These are phyloP conservation scores for Peziza echinospora DNA, from an alignment of 495 filamentous ascomycete genomes.

Conservation along the genomic window DNA sequence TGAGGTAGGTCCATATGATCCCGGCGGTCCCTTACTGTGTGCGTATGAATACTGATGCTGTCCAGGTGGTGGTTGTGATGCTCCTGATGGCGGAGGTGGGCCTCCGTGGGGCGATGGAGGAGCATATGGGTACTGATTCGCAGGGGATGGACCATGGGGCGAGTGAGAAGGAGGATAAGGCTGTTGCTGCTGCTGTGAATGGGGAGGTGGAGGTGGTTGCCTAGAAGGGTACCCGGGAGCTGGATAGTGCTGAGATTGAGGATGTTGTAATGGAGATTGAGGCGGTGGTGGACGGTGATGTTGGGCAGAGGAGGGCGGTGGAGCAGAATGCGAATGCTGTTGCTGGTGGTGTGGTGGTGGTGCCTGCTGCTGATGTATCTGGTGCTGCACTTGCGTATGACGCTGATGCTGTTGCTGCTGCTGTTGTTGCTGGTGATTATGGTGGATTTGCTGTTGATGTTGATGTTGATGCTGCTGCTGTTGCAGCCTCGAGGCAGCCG, in stretches of 20 bases:
- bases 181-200: slow-evolving; percentile 8
- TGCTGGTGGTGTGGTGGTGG: slow-evolving; percentile 8
- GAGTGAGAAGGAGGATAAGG: slow-evolving; percentile 4
- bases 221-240: slow-evolving; percentile 5
- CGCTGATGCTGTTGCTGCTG: slow-evolving; percentile 1
- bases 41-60: slow-evolving; percentile 4
- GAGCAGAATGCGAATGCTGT: slow-evolving; percentile 11
- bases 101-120: neutral
- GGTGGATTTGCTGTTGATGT: slow-evolving; percentile 2
- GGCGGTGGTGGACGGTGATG: slow-evolving; percentile 2
- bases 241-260: slow-evolving; percentile 11
- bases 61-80: too few relatives aligned
- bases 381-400: neutral
- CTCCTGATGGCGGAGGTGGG: slow-evolving; percentile 7
- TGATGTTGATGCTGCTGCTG: neutral
- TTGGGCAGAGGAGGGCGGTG: slow-evolving; percentile 10
- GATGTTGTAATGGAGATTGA: slow-evolving; percentile 2
- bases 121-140: neutral
- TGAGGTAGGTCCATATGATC: neutral
- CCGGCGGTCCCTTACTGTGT: neutral
- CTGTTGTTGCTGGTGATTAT: slow-evolving; percentile 7
- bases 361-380: slow-evolving; percentile 1
- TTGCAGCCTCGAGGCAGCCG: slow-evolving; percentile 6
- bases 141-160: neutral
- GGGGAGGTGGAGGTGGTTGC: slow-evolving; percentile 3